Conservation (phyloP, 345 rosid species). For the Eucalyptus polyanthemos region DNA sequence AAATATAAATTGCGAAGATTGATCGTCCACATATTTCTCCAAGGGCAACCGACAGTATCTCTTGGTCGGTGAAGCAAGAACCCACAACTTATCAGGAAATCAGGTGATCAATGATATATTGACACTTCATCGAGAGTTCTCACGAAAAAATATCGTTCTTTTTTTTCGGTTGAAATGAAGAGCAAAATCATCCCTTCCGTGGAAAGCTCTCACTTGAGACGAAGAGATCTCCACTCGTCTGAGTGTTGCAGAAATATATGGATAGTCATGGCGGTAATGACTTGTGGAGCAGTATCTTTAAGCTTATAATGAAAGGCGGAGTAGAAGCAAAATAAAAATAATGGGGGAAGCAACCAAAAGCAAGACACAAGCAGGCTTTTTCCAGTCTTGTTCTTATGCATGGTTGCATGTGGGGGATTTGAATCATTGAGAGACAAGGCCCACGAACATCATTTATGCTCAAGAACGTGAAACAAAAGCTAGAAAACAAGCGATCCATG, state of each 20-base stretch:
- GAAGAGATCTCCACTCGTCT: not conserved
- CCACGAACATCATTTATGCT: not conserved
- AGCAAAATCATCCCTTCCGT: not conserved
- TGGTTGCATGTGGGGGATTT: not conserved
- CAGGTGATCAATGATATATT: not conserved
- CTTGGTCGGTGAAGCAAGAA: not conserved
- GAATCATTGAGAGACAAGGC: not conserved
- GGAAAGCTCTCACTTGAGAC: not conserved
- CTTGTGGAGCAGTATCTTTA: not conserved
- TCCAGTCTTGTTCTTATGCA: not conserved
- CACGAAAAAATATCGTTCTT: not conserved
- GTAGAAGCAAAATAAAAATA: not conserved
- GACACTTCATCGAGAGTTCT: not conserved
- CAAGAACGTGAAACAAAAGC: not conserved
- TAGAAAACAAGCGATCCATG: not conserved
- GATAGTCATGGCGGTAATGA: not conserved
- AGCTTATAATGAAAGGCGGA: not conserved
- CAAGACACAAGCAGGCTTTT: not conserved
- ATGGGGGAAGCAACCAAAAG: not conserved
- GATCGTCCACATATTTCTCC: not conserved
- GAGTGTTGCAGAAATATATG: not conserved
- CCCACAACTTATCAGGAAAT: not conserved
- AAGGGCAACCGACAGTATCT: not conserved
- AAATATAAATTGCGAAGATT: not conserved
- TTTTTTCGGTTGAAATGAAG: not conserved